A percentile compares a stretch with the other conserved stretches of the same genome.
Evolutionary conservation across 2,329 filamentous ascomycete species (phyloP).

Genomic region (Fusarium dlaminii): DNA sequence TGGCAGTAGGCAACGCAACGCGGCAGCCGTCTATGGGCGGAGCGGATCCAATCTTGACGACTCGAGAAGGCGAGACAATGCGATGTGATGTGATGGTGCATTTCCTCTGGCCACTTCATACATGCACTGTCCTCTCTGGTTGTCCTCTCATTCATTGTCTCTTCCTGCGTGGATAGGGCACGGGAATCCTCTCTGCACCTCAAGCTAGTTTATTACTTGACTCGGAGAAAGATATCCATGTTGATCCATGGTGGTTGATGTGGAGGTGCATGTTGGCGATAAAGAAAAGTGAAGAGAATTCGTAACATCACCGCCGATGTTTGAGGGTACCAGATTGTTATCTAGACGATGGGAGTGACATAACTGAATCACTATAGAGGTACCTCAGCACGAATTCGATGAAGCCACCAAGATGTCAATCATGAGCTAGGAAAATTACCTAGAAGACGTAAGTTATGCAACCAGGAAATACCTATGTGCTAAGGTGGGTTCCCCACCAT

Average conservation of each 20-base stretch:
- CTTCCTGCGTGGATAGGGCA: slow-evolving; percentile 34
- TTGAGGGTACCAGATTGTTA: neutral
- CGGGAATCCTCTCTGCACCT: slow-evolving; percentile 25
- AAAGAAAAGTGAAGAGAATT: neutral
- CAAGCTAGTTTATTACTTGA: slow-evolving; percentile 24
- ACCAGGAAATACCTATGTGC: neutral
- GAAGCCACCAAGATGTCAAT: slow-evolving; percentile 18
- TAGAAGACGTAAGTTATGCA: neutral
- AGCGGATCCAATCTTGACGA: slow-evolving; percentile 37
- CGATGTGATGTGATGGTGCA: slow-evolving; percentile 43
- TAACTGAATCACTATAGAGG: neutral
- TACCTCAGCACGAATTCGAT: neutral
- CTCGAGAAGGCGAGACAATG: slow-evolving; percentile 34
- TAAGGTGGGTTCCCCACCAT: slow-evolving; percentile 4
- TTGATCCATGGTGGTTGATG: slow-evolving; percentile 5
- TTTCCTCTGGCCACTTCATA: slow-evolving; percentile 32
- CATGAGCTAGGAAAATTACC: slow-evolving; percentile 3
- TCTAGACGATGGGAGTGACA: slow-evolving; percentile 6
- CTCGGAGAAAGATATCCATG: slow-evolving; percentile 21
- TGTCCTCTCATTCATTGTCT: slow-evolving; percentile 6
- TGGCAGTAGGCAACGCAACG: slow-evolving; percentile 32
- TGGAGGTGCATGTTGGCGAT: slow-evolving; percentile 12
- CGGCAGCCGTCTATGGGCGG: slow-evolving; percentile 36
- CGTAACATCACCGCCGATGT: neutral
- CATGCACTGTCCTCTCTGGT: slow-evolving; percentile 6